phyloP scores from a whole-genome alignment of 1,139 yeast genomes.

The Candida albicans region DNA sequence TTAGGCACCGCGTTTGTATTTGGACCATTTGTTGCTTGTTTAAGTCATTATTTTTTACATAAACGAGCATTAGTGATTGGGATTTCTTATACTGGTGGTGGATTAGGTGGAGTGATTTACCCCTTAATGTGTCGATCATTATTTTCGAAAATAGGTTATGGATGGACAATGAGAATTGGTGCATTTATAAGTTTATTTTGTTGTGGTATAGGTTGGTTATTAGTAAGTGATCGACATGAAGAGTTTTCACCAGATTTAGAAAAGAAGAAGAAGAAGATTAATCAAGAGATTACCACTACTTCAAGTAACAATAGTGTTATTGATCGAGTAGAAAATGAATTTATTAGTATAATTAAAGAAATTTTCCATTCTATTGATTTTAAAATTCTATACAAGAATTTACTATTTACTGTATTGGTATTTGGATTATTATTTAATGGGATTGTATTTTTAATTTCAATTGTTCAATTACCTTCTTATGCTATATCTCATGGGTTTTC shows the following conservation, averaged over 20 bases:
- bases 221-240: conserved; percentile 23
- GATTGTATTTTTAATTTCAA: conserved; percentile 25
- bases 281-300: too few relatives aligned
- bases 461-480: conserved; percentile 29
- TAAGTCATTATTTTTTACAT: conserved; percentile 25
- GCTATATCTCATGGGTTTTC: conserved; percentile 28
- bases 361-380: conserved; percentile 28
- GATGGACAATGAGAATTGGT: conserved; percentile 29
- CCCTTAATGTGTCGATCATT: conserved; percentile 25
- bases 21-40: conserved; percentile 23
- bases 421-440: conserved; percentile 34
- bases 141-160: conserved; percentile 27
- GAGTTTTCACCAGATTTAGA: conserved; percentile 16
- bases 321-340: conserved; percentile 1
- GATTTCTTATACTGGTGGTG: conserved; percentile 28
- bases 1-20: conserved; percentile 28
- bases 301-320: too few relatives aligned
- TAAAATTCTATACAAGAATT: conserved; percentile 23
- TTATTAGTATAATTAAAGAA: conserved; percentile 12
- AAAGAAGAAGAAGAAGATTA: conserved; percentile 4
- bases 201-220: conserved; percentile 16
- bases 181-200: conserved; percentile 23
- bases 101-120: conserved; percentile 29
- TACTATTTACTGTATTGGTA: conserved; percentile 26
- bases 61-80: conserved; percentile 28